These are phyloP conservation scores for Leccinum subgranulosum DNA, from an alignment of 768 basidiomycete species.

Conservation along the genomic window DNA sequence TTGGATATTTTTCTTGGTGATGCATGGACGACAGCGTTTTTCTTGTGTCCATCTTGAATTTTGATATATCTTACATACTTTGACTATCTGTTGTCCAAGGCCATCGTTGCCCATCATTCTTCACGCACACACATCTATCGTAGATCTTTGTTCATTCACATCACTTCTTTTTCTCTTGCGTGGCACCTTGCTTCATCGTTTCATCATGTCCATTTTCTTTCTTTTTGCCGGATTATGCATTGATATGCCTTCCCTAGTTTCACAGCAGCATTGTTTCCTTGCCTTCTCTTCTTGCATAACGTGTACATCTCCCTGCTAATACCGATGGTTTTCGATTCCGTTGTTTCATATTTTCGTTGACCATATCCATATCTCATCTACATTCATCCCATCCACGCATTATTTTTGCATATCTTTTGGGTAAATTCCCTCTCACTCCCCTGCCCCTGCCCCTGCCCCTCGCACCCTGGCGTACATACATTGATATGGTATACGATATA, in stretches of 20 bases:
- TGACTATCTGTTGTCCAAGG: not conserved
- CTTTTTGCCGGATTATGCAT: not conserved
- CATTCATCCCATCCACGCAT: not conserved
- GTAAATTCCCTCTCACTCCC: not conserved
- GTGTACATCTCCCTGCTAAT: not conserved
- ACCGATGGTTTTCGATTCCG: not conserved
- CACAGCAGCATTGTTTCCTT: not conserved
- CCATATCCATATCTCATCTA: not conserved
- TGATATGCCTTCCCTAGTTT: not conserved
- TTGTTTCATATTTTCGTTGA: not conserved
- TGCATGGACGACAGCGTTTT: conserved; percentile 7
- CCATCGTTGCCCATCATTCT: conserved; percentile 7
- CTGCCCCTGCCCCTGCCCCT: no score
- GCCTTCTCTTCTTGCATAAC: not conserved
- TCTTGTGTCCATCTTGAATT: conserved; percentile 5
- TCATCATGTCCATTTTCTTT: not conserved
- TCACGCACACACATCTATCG: conserved; percentile 9
- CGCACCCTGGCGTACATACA: not conserved
- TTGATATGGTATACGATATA: not conserved
- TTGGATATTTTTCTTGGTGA: not conserved
- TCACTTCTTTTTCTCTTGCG: conserved; percentile 1
- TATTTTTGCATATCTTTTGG: not conserved
- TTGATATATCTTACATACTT: conserved; percentile 11
- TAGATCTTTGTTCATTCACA: conserved; percentile 17
- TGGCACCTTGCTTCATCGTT: not conserved